A percentile compares a stretch with the other conserved stretches of the same genome.
Conservation (phyloP, 2,329 filamentous ascomycete species). For the Triangularia setosa region DNA sequence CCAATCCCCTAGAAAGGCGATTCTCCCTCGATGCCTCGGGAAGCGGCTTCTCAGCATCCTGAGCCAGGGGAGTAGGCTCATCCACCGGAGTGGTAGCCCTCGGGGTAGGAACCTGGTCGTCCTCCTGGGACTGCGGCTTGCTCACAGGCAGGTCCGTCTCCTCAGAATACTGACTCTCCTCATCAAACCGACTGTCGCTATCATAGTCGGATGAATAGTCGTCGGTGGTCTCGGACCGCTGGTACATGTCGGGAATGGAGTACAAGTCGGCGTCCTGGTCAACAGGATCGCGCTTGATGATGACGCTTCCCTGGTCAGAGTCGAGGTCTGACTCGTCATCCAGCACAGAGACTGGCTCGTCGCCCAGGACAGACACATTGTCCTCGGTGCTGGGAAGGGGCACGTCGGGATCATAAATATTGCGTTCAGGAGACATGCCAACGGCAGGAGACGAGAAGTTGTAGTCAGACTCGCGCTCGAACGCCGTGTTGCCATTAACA, state of each 20-base stretch:
- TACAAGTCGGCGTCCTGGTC: slow-evolving; percentile 62
- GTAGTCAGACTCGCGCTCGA: slow-evolving; percentile 58
- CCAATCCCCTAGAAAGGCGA: slow-evolving; percentile 41
- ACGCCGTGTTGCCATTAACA: slow-evolving; percentile 62
- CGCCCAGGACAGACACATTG: neutral
- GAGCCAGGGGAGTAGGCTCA: slow-evolving; percentile 15
- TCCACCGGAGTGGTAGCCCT: slow-evolving; percentile 41
- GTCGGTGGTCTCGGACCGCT: slow-evolving; percentile 41
- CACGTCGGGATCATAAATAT: slow-evolving; percentile 75
- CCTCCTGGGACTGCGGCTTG: slow-evolving; percentile 31
- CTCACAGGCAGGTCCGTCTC: slow-evolving; percentile 14
- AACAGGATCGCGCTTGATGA: slow-evolving; percentile 63
- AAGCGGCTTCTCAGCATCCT: slow-evolving; percentile 1
- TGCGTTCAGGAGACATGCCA: slow-evolving; percentile 54
- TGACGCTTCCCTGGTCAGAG: slow-evolving; percentile 51
- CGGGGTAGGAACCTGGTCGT: slow-evolving; percentile 50
- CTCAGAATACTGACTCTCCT: slow-evolving; percentile 53
- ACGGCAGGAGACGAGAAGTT: slow-evolving; percentile 60
- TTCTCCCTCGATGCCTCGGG: slow-evolving; percentile 22
- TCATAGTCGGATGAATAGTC: slow-evolving; percentile 25
- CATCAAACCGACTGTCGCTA: slow-evolving; percentile 29
- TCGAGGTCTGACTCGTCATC: slow-evolving; percentile 41
- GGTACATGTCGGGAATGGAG: slow-evolving; percentile 63
- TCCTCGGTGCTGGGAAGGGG: slow-evolving; percentile 85
- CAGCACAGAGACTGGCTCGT: slow-evolving; percentile 40